Percentiles rank a stretch among this genome's conserved stretches.
Conservation (phyloP, 2,329 filamentous ascomycete species). For the Cladosporium sphaerospermum region DNA sequence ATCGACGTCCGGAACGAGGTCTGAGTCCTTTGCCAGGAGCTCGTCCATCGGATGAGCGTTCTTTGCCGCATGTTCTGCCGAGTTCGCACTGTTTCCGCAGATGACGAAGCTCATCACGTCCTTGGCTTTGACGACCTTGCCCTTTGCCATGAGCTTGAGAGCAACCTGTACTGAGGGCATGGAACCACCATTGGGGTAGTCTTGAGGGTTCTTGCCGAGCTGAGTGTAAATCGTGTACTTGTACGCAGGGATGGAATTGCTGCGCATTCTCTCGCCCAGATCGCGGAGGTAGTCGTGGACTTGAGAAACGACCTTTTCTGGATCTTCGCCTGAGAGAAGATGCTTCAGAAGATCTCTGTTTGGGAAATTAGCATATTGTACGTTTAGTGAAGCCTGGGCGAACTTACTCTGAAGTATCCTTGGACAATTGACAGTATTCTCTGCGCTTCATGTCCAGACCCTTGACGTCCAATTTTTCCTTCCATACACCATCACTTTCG, state of each 20-base stretch:
- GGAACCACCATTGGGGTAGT: constrained; percentile 87
- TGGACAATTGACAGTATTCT: constrained; percentile 92
- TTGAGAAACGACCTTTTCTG: constrained; percentile 77
- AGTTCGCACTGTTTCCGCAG: constrained; percentile 61
- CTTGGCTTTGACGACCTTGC: constrained; percentile 82
- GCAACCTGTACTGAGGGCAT: constrained; percentile 99
- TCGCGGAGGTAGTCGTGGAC: constrained; percentile 91
- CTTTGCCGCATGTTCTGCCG: constrained; percentile 67
- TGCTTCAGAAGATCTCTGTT: constrained; percentile 74
- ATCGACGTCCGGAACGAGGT: constrained; percentile 81
- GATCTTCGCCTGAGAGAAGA: constrained; percentile 87
- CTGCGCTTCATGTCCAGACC: constrained; percentile 96
- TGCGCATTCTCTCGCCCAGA: constrained; percentile 79
- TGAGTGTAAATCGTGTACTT: constrained; percentile 99
- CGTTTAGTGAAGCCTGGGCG: background rate
- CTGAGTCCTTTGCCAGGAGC: constrained; percentile 68
- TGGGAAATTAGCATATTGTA: constrained; percentile 15
- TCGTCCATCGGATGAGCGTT: constrained; percentile 84
- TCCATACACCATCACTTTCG: constrained; percentile 74
- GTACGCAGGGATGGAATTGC: constrained; percentile 63
- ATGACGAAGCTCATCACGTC: constrained; percentile 97
- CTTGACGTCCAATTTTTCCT: constrained; percentile 96
- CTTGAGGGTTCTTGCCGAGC: constrained; percentile 85
- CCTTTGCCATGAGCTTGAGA: constrained; percentile 75
- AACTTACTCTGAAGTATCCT: constrained; percentile 72